Evolutionary conservation across 2,329 filamentous ascomycete genomes (phyloP), one percentile per base, ranked within the genome.

Genomic region (Arachnomyces sp.): DNA sequence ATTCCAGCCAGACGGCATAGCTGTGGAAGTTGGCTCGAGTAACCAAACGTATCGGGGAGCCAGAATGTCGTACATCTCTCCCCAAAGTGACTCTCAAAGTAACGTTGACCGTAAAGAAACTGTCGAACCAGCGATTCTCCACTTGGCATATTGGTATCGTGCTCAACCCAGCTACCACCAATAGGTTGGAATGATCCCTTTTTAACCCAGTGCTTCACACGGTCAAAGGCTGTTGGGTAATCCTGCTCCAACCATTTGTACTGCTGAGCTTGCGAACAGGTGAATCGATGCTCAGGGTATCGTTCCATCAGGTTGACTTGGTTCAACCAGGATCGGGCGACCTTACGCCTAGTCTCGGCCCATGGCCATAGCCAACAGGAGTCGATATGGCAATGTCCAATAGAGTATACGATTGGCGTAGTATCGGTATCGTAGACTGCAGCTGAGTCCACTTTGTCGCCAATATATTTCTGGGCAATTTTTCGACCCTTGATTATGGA

Each of bases 291-390:
- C 66, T 98, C 92, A 0, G 89, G 87, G 50, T 96, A 98, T 28
- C 85, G 78, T 45, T 98, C 92, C 74, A 98, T 87, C 53, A 98
- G 69, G 55, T 94, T 83, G 63, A 89, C 94, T 62, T 98, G 92
- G 59, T 87, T 96, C 1, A 87, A 90, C 92, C 92, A 98, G 7
- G 89, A 95, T 34, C 92, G 79, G 14, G 83, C 89, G 20, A 96
- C 83, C 69, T 98, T 98, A 55, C 92, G 84, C 67, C 93, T 95
- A 0, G 92, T 96, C 69, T 98, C 92, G 7, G 84, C 92, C 77
- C 88, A 98, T 0, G 92, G 92, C 92, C 92, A 98, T 28, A 98
- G 73, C 92, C 92, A 98, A 64, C 90, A 95, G 18, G 84, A 94
- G 64, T 96, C 92, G 50, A 98, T 98, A 63, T 98, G 92, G 53